Evolutionary conservation across 495 filamentous ascomycete genomes (phyloP), one percentile per base, ranked within the genome.

Genomic region (Aspergillus ellipticus): DNA sequence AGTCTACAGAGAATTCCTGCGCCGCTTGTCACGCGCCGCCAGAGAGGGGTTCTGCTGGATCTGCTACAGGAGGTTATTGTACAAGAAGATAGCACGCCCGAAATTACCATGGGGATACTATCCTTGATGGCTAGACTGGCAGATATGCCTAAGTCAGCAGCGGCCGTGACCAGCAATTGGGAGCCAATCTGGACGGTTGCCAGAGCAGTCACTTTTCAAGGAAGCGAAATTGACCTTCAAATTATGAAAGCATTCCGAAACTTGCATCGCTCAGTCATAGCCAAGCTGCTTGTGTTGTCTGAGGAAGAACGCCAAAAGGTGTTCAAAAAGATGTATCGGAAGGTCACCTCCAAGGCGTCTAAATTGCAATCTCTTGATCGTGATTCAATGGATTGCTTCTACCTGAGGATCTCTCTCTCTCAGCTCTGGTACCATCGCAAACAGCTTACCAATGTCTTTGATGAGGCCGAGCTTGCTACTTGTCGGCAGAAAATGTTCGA

Each of bases 81-180:
- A 8, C 63, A 66, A 47, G 61, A 71, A 45, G 68, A 68, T 42
- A 69, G 52, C 54, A 48, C 57, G 7, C 53, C 67, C 2, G 69
- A 69, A 24, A 41, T 71, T 4, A 68, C 61, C 9, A 56, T 73
- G 13, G 73, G 73, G 0, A 56, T 75, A 0, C 42, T 75, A 42
- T 73, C 74, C 0, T 62, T 77, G 60, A 74, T 77, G 74, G 73
- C 74, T 0, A 77, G 74, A 28, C 43, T 77, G 28, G 70, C 73
- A 4, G 68, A 68, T 16, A 71, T 75, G 73, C 68, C 74, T 4
- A 77, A 75, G 55, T 72, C 68, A 21, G 60, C 72, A 29, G 72
- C 74, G 15, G 59, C 55, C 4, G 28, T 77, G 39, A 75, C 71
- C 21, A 62, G 67, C 42, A 68, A 72, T 41, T 75, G 72, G 72